phyloP scores from a whole-genome alignment of 2,329 filamentous ascomycete species.

The Elsinoe arachidis region DNA sequence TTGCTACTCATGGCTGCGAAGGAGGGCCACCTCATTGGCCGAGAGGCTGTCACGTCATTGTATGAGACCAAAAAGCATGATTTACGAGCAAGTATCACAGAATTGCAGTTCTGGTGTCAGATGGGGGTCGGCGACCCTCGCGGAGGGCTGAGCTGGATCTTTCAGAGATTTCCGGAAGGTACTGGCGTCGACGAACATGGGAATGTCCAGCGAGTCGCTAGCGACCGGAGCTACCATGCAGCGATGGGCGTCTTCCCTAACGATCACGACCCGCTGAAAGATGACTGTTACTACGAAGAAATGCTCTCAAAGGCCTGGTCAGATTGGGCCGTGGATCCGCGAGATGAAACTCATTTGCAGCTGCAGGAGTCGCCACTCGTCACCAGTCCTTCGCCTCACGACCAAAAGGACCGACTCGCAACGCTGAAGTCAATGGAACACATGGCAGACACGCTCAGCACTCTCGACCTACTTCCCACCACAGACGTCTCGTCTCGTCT shows the following conservation, averaged over 20 bases:
- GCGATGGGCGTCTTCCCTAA: conserved; percentile 65
- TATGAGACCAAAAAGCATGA: conserved; percentile 63
- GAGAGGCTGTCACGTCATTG: conserved; percentile 58
- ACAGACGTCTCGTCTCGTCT: conserved; percentile 1
- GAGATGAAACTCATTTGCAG: conserved; percentile 17
- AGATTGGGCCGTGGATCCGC: conserved; percentile 50
- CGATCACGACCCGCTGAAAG: conserved; percentile 30
- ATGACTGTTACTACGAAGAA: conserved; percentile 44
- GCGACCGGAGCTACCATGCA: conserved; percentile 64
- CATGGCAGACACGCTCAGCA: conserved; percentile 54
- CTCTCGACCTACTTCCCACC: conserved; percentile 47
- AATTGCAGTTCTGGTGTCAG: conserved; percentile 95
- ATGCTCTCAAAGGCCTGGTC: conserved; percentile 56
- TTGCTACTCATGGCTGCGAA: conserved; percentile 74
- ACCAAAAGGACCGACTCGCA: conserved; percentile 11
- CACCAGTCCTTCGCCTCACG: not conserved
- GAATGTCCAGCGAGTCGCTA: conserved; percentile 66
- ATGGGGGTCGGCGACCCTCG: conserved; percentile 85
- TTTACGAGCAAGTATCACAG: conserved; percentile 69
- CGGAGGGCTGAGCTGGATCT: conserved; percentile 84
- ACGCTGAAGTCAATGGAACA: conserved; percentile 45
- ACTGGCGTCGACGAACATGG: conserved; percentile 59
- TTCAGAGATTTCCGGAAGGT: conserved; percentile 65
- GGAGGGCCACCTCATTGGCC: conserved; percentile 72
- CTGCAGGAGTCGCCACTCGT: not conserved